A percentile compares a stretch with the other conserved stretches of the same genome.
phyloP scores from a whole-genome alignment of 1,284 basidiomycete species.

The Cerrena zonata region DNA sequence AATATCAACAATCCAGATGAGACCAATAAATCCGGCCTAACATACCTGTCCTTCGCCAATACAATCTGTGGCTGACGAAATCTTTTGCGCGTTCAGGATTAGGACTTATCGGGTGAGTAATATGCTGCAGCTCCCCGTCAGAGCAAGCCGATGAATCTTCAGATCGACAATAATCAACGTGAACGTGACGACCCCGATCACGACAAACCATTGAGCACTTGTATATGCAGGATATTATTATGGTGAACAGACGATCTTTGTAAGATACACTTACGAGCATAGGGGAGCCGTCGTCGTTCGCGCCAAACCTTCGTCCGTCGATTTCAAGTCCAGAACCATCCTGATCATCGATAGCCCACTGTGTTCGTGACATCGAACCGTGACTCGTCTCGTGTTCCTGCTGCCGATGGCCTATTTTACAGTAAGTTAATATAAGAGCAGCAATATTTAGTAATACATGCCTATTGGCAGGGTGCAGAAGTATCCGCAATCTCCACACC shows the following conservation, averaged over 20 bases:
- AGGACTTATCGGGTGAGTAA: constrained; percentile 36
- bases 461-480: constrained; percentile 54
- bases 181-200: constrained; percentile 48
- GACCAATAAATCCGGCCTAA: neutral
- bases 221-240: neutral
- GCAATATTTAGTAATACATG: too few relatives aligned
- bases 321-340: constrained; percentile 46
- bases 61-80: constrained; percentile 46
- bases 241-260: neutral
- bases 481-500: constrained; percentile 53
- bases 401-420: constrained; percentile 46
- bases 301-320: constrained; percentile 48
- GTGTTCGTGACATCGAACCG: constrained; percentile 54
- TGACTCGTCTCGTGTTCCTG: constrained; percentile 58
- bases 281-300: constrained; percentile 54
- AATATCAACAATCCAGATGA: neutral
- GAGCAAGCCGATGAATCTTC: constrained; percentile 32
- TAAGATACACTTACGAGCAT: constrained; percentile 36
- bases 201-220: constrained; percentile 51
- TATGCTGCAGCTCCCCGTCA: constrained; percentile 43
- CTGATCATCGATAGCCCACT: constrained; percentile 51
- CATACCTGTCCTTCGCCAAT: constrained; percentile 51
- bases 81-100: constrained; percentile 45
- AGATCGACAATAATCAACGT: constrained; percentile 53
- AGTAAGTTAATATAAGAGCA: neutral